Evolutionary conservation across 495 filamentous ascomycete genomes (phyloP).

Genomic region (Penicillium coffeae): DNA sequence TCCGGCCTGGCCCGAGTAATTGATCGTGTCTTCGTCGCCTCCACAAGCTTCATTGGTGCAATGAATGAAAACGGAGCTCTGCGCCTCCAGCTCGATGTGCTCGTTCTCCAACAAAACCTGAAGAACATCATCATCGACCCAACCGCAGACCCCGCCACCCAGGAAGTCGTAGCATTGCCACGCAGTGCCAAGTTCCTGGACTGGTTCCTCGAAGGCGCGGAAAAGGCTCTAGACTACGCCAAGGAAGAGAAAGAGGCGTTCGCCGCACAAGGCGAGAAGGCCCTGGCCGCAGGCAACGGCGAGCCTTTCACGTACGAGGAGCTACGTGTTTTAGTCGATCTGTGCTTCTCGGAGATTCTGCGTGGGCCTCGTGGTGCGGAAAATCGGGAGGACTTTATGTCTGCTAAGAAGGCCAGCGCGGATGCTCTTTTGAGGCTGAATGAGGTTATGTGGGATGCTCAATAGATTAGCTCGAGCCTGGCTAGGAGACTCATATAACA

Average conservation of each 20-base stretch:
- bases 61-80: constrained; percentile 75
- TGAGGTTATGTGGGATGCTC: constrained; percentile 72
- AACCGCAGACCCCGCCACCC: constrained; percentile 5
- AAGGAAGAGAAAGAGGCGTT: constrained; percentile 51
- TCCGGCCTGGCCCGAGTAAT: constrained; percentile 68
- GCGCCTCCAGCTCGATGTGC: constrained; percentile 82
- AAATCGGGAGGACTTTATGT: constrained; percentile 67
- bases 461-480: constrained; percentile 23
- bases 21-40: constrained; percentile 64
- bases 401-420: constrained; percentile 70
- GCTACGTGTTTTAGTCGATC: constrained; percentile 74
- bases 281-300: constrained; percentile 36
- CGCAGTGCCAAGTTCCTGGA: constrained; percentile 73
- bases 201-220: constrained; percentile 73
- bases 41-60: constrained; percentile 56
- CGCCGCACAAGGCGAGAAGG: constrained; percentile 31
- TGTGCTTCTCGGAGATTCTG: constrained; percentile 81
- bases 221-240: constrained; percentile 61
- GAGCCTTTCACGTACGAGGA: constrained; percentile 74
- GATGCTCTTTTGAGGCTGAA: constrained; percentile 71
- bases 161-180: constrained; percentile 59
- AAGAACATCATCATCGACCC: constrained; percentile 69
- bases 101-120: constrained; percentile 92
- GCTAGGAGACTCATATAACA: no score
- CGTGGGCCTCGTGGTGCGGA: constrained; percentile 51